These are phyloP conservation scores for Amaranthus tricolor DNA, from an alignment of 179 eudicot species.

Conservation along the genomic window DNA sequence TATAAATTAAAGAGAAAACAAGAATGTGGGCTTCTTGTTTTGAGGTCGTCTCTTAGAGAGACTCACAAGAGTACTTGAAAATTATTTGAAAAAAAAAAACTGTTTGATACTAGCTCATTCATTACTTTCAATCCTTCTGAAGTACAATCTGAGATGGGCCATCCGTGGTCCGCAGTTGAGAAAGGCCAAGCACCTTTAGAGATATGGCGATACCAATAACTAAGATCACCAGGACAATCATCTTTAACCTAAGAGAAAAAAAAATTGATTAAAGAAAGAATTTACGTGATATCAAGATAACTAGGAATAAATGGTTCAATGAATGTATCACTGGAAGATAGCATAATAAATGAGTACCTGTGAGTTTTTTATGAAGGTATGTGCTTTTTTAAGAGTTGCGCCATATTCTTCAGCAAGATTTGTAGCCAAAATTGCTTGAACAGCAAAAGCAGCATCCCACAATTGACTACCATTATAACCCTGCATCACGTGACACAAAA, in stretches of 20 bases:
- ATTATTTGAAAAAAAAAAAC: conserved; percentile 2
- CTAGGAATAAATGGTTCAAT: neutral
- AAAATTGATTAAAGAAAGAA: conserved; percentile 13
- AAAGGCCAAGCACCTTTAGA: conserved; percentile 62
- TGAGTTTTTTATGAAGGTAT: conserved; percentile 46
- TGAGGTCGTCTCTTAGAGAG: too few species aligned
- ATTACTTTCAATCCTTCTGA: conserved; percentile 52
- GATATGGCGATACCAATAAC: conserved; percentile 49
- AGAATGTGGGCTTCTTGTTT: too few species aligned
- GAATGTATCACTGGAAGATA: conserved; percentile 9
- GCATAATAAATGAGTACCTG: conserved; percentile 25
- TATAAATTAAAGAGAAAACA: too few species aligned
- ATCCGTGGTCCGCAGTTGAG: conserved; percentile 53
- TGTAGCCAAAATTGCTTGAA: conserved; percentile 71
- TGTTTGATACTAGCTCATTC: neutral
- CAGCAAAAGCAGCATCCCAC: conserved; percentile 81
- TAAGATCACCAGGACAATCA: conserved; percentile 50
- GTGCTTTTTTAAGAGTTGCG: conserved; percentile 62
- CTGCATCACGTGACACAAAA: conserved; percentile 31
- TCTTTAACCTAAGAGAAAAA: conserved; percentile 34
- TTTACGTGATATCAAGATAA: conserved; percentile 1
- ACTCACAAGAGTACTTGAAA: too few species aligned
- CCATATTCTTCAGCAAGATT: conserved; percentile 61
- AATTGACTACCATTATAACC: conserved; percentile 47
- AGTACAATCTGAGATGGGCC: conserved; percentile 59